Conservation (phyloP, 192 early-diverging fungal genomes). For the Linnemannia exigua region DNA sequence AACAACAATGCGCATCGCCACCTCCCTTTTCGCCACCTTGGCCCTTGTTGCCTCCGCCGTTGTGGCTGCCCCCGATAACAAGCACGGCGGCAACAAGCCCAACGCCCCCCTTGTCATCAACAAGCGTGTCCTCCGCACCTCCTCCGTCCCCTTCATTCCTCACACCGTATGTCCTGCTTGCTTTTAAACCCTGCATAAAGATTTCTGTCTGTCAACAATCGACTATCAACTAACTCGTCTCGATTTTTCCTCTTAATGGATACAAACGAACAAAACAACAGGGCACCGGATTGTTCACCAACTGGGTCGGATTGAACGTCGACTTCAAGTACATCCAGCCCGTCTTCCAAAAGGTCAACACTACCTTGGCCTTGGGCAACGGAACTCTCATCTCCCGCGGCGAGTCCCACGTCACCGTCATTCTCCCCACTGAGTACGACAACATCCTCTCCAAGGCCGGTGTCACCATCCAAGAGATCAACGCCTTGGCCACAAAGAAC, state of each 20-base stretch:
- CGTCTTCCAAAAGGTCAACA: constrained; percentile 65
- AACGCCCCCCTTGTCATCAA: constrained; percentile 45
- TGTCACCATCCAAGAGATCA: constrained; percentile 76
- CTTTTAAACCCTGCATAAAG: neutral
- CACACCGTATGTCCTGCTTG: constrained; percentile 43
- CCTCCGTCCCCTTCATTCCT: constrained; percentile 61
- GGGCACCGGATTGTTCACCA: constrained; percentile 39
- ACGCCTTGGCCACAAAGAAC: constrained; percentile 63
- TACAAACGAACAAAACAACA: neutral
- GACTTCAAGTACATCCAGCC: constrained; percentile 67
- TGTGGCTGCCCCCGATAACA: constrained; percentile 30
- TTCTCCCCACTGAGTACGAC: constrained; percentile 77
- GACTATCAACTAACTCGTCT: constrained; percentile 12
- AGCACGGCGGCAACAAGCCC: constrained; percentile 22
- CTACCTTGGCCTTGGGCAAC: constrained; percentile 37
- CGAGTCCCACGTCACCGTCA: constrained; percentile 81
- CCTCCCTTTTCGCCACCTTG: constrained; percentile 30
- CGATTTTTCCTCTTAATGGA: constrained; percentile 24
- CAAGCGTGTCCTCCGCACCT: constrained; percentile 55
- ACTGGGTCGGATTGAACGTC: constrained; percentile 74
- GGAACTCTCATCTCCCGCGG: constrained; percentile 60
- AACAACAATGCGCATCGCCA: constrained; percentile 13
- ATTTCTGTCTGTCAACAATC: neutral
- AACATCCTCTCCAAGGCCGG: constrained; percentile 64
- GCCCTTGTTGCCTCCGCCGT: constrained; percentile 38